Conservation (phyloP, 768 basidiomycete species). For the Candolleomyces aberdarensis region DNA sequence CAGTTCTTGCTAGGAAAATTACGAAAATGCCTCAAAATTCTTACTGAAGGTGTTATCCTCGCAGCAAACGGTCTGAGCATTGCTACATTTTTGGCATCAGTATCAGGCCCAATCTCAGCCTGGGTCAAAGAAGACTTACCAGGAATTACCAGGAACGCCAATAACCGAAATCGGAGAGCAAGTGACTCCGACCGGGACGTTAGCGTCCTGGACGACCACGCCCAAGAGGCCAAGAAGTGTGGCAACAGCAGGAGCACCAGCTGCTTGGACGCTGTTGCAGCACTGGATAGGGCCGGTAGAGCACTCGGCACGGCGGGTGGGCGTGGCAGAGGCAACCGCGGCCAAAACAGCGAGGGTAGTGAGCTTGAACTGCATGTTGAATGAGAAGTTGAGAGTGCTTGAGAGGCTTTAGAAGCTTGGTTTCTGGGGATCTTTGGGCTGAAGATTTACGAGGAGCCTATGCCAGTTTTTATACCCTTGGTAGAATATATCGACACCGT, state of each 20-base stretch:
- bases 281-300: conserved; percentile 27
- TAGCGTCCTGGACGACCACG: conserved; percentile 8
- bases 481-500: too few species aligned
- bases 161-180: conserved; percentile 17
- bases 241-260: neutral
- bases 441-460: too few species aligned
- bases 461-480: too few species aligned
- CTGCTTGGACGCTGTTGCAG: conserved; percentile 15
- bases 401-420: neutral
- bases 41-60: too few species aligned
- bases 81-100: too few species aligned
- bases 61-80: too few species aligned
- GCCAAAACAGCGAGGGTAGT: conserved; percentile 3
- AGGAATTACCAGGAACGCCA: conserved; percentile 22
- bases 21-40: too few species aligned
- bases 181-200: conserved; percentile 9
- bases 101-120: neutral
- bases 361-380: conserved; percentile 8
- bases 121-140: conserved; percentile 16
- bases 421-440: too few species aligned
- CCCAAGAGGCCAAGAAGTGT: conserved; percentile 15
- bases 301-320: conserved; percentile 17
- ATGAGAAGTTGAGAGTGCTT: neutral
- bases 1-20: too few species aligned
- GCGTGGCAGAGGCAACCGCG: conserved; percentile 8